Evolutionary conservation across 2,329 filamentous ascomycete genomes (phyloP).

Genomic region (Sporothrix mexicana): DNA sequence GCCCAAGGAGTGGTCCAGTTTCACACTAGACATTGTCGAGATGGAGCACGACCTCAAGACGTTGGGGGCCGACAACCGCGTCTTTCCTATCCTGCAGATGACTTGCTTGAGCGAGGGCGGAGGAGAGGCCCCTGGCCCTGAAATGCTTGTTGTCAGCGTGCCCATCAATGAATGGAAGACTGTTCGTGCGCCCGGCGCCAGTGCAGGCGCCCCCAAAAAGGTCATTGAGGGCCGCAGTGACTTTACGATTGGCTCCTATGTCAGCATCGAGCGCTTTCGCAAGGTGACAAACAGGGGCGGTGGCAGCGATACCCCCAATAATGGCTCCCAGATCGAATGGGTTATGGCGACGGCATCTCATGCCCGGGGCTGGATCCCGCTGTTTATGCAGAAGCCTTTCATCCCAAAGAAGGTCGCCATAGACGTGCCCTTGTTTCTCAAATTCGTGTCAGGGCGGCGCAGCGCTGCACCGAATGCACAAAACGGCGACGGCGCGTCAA

Average conservation of each 20-base stretch:
- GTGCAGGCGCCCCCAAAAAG: slow-evolving; percentile 38
- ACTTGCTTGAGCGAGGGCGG: slow-evolving; percentile 52
- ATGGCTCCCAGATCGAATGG: slow-evolving; percentile 63
- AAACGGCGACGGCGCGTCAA: no score
- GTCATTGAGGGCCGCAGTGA: slow-evolving; percentile 50
- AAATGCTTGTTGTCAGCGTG: slow-evolving; percentile 65
- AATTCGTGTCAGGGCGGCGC: slow-evolving; percentile 56
- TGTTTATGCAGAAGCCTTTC: slow-evolving; percentile 68
- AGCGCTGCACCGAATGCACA: no score
- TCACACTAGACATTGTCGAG: slow-evolving; percentile 62
- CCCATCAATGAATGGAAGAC: slow-evolving; percentile 52
- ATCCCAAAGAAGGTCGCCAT: slow-evolving; percentile 69
- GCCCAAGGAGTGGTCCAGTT: slow-evolving; percentile 47
- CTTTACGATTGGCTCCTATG: slow-evolving; percentile 65
- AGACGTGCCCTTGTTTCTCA: slow-evolving; percentile 72
- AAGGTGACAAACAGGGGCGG: slow-evolving; percentile 43
- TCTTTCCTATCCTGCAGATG: slow-evolving; percentile 70
- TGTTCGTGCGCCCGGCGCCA: neutral
- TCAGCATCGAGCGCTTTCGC: slow-evolving; percentile 67
- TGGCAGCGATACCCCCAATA: neutral
- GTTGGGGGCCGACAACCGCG: slow-evolving; percentile 64
- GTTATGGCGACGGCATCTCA: slow-evolving; percentile 78
- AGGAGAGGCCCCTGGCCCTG: slow-evolving; percentile 45
- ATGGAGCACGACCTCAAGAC: slow-evolving; percentile 68
- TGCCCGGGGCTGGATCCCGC: slow-evolving; percentile 69